Evolutionary conservation across 768 basidiomycete genomes (phyloP), one percentile per base, ranked within the genome.

Genomic region (Mycena galopus): DNA sequence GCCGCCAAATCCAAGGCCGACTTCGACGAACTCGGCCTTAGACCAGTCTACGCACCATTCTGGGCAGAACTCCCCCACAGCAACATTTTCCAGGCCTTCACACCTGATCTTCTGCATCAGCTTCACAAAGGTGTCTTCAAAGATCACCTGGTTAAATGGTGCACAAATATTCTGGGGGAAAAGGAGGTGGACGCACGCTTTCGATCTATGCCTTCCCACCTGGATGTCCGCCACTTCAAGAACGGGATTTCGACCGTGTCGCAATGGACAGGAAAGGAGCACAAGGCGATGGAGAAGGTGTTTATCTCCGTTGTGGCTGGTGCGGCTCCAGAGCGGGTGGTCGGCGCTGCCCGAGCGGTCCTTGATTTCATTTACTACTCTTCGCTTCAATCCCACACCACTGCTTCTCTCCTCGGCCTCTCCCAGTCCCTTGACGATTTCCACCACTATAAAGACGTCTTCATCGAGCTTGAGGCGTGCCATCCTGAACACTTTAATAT

Each of bases 71-170:
- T 50, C 10, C 47, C 47, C 25, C 47, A 50, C n/a, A 50, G 47
- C 47, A 12, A 50, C 23, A 50, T 50, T 23, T 50, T 50, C 23
- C 47, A 50, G n/a, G 47, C 47, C 4, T 50, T 50, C 47, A 50
- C 47, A 25, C 47, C 47, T 0, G 47, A 50, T 50, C 47, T 50
- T 23, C 47, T 50, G 42, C 3, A 82, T 23, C 47, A 50, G 47
- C 47, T 50, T 50, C 47, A 50, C 47, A 50, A 50, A 9, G 47
- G 47, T 23, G 47, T 50, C n/a, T 50, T 50, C 47, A 50, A 44
- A 5, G n/a, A n/a, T n/a, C n/a, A n/a, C n/a, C n/a, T n/a, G n/a
- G n/a, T n/a, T n/a, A n/a, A n/a, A n/a, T n/a, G 42, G 47, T 50
- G 47, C 5, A 50, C 47, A 4, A 50, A 50, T 7, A 50, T 50